Evolutionary conservation across 1,139 yeast species (phyloP), one percentile per base, ranked within the genome.

Genomic region (Yamadazyma epiphylla): DNA sequence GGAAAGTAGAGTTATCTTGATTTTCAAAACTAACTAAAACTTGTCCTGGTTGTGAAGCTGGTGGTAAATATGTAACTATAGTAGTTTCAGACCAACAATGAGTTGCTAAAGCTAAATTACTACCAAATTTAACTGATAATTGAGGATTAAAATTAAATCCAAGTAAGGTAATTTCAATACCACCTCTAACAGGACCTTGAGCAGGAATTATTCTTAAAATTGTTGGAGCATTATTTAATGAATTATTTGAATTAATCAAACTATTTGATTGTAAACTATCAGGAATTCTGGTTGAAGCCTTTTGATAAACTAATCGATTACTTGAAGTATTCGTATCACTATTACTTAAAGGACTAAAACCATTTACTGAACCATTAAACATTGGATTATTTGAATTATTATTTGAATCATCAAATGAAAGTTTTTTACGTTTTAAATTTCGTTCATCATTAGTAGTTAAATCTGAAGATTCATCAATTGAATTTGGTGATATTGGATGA

Each of bases 21-120:
- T 78, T 77, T 28, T 77, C 80, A 49, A 91, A 82, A 16, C 88
- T 76, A 2, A 91, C 96, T 38, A 86, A 69, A 3, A 91, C 98
- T 43, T 91, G 96, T 0, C 97, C 97, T 0, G 96, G 81, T 32
- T 71, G 76, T 4, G 81, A 59, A 0, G 96, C 86, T 3, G 97
- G 96, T 4, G 98, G 98, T 30, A 89, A 64, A 47, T 85, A 89
- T 0, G 96, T 87, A 3, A 91, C 95, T 37, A 91, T 83, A 0
- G 98, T 91, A 4, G 94, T 76, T 26, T 85, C 94, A 28, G 94
- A 86, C 97, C 97, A 91, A 55, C 95, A 88, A 51, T 88, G 96
- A 2, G 96, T 87, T 1, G 95, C 85, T 29, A 86, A 64, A 0
- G 96, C 94, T 39, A 73, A 69, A 49, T 79, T 80, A 5, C 84